phyloP scores from a whole-genome alignment of 768 basidiomycete genomes.

The Asterophora parasitica region DNA sequence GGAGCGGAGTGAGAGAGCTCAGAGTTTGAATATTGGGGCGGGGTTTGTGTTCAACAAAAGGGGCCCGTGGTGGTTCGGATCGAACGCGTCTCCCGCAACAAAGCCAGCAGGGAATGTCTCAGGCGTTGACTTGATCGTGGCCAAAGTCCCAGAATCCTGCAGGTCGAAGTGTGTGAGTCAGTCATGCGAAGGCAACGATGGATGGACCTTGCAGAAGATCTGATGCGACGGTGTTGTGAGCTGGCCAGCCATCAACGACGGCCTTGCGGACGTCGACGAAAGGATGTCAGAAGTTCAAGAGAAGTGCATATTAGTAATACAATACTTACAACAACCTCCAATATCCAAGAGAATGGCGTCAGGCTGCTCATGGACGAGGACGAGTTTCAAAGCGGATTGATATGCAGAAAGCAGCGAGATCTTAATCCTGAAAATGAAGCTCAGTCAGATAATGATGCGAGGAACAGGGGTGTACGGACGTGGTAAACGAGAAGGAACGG shows the following conservation, averaged over 20 bases:
- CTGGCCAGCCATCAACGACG: constrained; percentile 29
- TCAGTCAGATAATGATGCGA: background rate
- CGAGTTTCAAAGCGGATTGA: constrained; percentile 20
- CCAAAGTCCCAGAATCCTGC: constrained; percentile 53
- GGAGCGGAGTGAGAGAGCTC: constrained; percentile 40
- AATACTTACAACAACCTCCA: constrained; percentile 29
- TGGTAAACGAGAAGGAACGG: constrained; percentile 24
- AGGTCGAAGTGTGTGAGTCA: too few species aligned
- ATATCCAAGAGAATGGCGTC: constrained; percentile 29
- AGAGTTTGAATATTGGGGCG: constrained; percentile 26
- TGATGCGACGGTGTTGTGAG: constrained; percentile 24
- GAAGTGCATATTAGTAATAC: background rate
- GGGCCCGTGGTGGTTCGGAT: constrained; percentile 23
- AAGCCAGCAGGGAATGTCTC: constrained; percentile 46
- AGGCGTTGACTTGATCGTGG: constrained; percentile 40
- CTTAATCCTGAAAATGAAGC: constrained; percentile 16
- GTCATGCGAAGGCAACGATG: background rate
- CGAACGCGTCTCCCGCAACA: constrained; percentile 44
- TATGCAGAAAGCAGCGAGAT: constrained; percentile 27
- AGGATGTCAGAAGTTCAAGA: background rate
- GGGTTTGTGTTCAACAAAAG: constrained; percentile 16
- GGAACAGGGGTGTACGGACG: constrained; percentile 9
- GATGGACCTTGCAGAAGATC: constrained; percentile 25
- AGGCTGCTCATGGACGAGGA: constrained; percentile 13
- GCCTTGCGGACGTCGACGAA: constrained; percentile 23